phyloP scores from a whole-genome alignment of 202 grass and related monocot species.

The Cymbopogon flexuosus region DNA sequence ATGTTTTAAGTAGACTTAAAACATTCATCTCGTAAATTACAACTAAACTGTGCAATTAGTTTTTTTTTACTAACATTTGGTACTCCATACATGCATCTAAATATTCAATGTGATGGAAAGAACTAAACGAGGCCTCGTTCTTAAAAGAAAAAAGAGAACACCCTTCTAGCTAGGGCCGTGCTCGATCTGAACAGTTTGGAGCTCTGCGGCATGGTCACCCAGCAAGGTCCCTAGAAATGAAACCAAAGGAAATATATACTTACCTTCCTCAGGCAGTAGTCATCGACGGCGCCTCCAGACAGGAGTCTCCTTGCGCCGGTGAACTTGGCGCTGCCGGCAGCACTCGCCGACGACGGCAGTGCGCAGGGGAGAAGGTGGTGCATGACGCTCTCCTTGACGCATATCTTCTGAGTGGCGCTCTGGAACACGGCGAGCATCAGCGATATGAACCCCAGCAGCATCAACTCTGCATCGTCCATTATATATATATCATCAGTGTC shows the following conservation, averaged over 20 bases:
- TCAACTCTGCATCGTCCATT: constrained; percentile 50
- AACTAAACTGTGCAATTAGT: no score
- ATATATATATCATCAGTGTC: background rate
- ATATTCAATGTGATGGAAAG: no score
- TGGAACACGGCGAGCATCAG: constrained; percentile 62
- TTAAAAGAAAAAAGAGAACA: no score
- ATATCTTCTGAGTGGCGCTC: constrained; percentile 46
- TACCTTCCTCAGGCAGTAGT: constrained; percentile 57
- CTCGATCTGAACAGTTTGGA: no score
- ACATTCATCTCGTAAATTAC: no score
- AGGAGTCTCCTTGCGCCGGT: constrained; percentile 52
- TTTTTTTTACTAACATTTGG: no score
- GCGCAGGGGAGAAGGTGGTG: constrained; percentile 52
- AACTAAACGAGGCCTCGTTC: no score
- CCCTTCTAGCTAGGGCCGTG: no score
- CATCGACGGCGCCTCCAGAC: constrained; percentile 22
- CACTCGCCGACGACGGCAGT: background rate
- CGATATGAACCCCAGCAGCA: constrained; percentile 92
- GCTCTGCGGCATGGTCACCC: no score
- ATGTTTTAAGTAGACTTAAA: no score
- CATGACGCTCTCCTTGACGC: constrained; percentile 39
- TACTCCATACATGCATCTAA: no score
- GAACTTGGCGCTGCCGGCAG: constrained; percentile 5
- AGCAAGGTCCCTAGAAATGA: no score
- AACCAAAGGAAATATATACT: constrained; percentile 23